Evolutionary conservation across 495 filamentous ascomycete genomes (phyloP).

Genomic region (Aspergillus ostianus): DNA sequence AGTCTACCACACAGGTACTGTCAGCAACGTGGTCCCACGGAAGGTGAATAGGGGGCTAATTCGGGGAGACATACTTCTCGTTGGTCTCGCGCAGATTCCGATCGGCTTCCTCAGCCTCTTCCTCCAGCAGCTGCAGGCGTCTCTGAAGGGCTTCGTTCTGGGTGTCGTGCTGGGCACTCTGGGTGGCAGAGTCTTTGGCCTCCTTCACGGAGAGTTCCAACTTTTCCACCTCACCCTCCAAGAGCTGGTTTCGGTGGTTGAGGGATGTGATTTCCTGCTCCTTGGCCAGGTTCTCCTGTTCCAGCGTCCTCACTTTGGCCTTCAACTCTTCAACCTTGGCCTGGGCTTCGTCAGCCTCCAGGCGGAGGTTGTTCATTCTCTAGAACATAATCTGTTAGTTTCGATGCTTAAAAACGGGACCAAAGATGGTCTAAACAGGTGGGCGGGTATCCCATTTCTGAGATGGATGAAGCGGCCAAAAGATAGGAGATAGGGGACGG

Average conservation of each 20-base stretch:
- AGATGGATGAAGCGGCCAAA: constrained; percentile 21
- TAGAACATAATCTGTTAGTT: constrained; percentile 38
- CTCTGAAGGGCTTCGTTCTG: constrained; percentile 88
- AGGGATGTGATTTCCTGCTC: constrained; percentile 98
- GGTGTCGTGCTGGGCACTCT: constrained; percentile 69
- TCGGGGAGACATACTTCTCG: constrained; percentile 74
- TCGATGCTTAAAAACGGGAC: background rate
- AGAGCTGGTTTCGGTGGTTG: constrained; percentile 81
- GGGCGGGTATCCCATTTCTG: background rate
- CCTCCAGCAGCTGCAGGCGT: constrained; percentile 91
- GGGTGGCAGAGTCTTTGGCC: constrained; percentile 72
- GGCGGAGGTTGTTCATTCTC: constrained; percentile 91
- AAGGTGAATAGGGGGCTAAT: background rate
- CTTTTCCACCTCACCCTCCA: constrained; percentile 91
- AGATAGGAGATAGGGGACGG: constrained; percentile 7
- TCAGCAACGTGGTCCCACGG: constrained; percentile 16
- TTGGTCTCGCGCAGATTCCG: constrained; percentile 93
- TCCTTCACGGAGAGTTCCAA: constrained; percentile 73
- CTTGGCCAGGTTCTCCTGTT: constrained; percentile 93
- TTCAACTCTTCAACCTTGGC: constrained; percentile 82
- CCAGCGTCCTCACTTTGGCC: constrained; percentile 78
- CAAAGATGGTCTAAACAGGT: too few species aligned
- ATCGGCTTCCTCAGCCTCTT: constrained; percentile 94
- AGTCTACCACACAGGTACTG: constrained; percentile 58
- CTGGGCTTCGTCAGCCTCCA: constrained; percentile 82